These are phyloP conservation scores for Metarhizium guizhouense DNA, from an alignment of 2,329 filamentous ascomycete species.

Conservation along the genomic window DNA sequence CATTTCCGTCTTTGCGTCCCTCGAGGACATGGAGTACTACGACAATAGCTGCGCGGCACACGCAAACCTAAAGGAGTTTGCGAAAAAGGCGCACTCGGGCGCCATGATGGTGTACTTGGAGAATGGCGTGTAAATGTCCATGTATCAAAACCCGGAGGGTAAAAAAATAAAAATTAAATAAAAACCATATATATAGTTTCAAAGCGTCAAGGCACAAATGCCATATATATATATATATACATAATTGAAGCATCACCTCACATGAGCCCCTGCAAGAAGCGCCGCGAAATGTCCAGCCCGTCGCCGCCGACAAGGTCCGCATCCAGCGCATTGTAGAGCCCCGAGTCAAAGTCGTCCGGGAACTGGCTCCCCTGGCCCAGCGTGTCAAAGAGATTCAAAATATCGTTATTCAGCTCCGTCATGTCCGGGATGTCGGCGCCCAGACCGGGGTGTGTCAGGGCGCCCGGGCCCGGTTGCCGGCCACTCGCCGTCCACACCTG, in stretches of 20 bases:
- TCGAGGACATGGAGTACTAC: slow-evolving; percentile 54
- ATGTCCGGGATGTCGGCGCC: slow-evolving; percentile 19
- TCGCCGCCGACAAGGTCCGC: slow-evolving; percentile 35
- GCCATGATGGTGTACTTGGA: slow-evolving; percentile 45
- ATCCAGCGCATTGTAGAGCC: slow-evolving; percentile 9
- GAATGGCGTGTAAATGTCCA: slow-evolving; percentile 21
- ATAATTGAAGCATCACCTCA: slow-evolving; percentile 13
- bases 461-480: slow-evolving; percentile 1
- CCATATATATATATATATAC: too few relatives aligned
- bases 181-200: too few relatives aligned
- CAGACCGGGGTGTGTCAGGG: background rate
- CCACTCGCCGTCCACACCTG: background rate
- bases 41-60: slow-evolving; percentile 35
- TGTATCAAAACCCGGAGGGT: too few relatives aligned
- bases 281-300: slow-evolving; percentile 39
- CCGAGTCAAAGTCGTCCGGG: slow-evolving; percentile 8
- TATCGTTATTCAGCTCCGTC: slow-evolving; percentile 24
- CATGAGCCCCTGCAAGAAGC: slow-evolving; percentile 23
- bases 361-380: slow-evolving; percentile 22
- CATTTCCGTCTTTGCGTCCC: slow-evolving; percentile 44
- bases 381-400: slow-evolving; percentile 26
- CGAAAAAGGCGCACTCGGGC: slow-evolving; percentile 21
- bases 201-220: too few relatives aligned
- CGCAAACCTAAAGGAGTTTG: slow-evolving; percentile 20
- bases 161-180: too few relatives aligned